Percentiles rank a stretch among this genome's conserved stretches.
These are phyloP conservation scores for Wickerhamiella spandovensis DNA, from an alignment of 805 yeast species.

Conservation along the genomic window DNA sequence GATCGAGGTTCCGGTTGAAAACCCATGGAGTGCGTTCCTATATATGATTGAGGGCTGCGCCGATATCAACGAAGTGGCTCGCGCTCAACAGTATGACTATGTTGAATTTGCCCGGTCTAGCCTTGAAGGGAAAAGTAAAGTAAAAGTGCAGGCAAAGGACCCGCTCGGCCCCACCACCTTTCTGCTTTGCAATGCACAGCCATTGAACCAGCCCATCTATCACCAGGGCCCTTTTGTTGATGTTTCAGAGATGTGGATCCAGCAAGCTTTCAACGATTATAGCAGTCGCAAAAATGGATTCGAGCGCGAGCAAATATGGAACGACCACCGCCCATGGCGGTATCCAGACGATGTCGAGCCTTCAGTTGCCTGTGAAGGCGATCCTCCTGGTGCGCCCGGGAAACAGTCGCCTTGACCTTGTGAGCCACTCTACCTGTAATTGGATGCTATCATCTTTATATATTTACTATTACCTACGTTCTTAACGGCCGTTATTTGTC, in stretches of 20 bases:
- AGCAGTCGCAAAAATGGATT: slow-evolving; percentile 15
- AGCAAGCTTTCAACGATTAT: slow-evolving; percentile 18
- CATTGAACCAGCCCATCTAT: slow-evolving; percentile 17
- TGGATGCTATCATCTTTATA: too few relatives aligned
- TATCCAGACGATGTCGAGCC: background rate
- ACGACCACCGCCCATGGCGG: background rate
- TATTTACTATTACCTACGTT: background rate
- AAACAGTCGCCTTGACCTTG: background rate
- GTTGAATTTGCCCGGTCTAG: slow-evolving; percentile 14
- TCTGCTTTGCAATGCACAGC: slow-evolving; percentile 15
- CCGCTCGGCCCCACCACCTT: background rate
- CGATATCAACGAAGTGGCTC: slow-evolving; percentile 7
- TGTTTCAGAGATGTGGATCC: slow-evolving; percentile 16
- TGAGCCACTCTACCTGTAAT: background rate
- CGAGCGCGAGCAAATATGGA: slow-evolving; percentile 5
- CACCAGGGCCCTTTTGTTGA: slow-evolving; percentile 20
- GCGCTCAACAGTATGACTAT: slow-evolving; percentile 5
- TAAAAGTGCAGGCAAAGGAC: background rate
- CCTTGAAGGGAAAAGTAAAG: background rate
- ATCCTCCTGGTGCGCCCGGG: background rate
- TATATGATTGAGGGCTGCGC: slow-evolving; percentile 19
- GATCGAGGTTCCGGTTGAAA: slow-evolving; percentile 12
- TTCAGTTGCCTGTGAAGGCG: background rate
- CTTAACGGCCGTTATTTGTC: background rate
- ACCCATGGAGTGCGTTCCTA: slow-evolving; percentile 22